phyloP scores from a whole-genome alignment of 768 basidiomycete species.

The Tubosaeta brunneosetosa region DNA sequence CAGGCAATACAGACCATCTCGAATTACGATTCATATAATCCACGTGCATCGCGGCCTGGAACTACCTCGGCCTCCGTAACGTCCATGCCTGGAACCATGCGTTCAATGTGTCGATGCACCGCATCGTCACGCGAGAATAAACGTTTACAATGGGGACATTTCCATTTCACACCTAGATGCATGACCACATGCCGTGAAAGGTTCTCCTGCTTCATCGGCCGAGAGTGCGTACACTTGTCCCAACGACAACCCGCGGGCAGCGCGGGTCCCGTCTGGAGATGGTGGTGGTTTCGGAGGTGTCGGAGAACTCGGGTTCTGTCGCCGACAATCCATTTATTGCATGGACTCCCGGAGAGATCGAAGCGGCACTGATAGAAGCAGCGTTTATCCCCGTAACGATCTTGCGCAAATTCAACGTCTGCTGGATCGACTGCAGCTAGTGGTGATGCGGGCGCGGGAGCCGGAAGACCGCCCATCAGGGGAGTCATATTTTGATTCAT shows the following conservation, averaged over 20 bases:
- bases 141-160: slow-evolving; percentile 22
- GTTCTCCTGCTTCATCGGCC: slow-evolving; percentile 30
- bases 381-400: slow-evolving; percentile 15
- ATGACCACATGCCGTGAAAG: slow-evolving; percentile 28
- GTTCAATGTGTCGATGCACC: slow-evolving; percentile 29
- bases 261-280: slow-evolving; percentile 13
- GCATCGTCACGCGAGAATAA: slow-evolving; percentile 32
- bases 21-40: slow-evolving; percentile 3
- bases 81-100: slow-evolving; percentile 21
- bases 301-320: slow-evolving; percentile 22
- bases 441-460: neutral
- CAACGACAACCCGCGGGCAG: slow-evolving; percentile 19
- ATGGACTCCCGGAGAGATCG: slow-evolving; percentile 20
- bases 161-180: slow-evolving; percentile 29
- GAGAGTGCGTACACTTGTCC: slow-evolving; percentile 20
- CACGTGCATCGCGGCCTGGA: slow-evolving; percentile 14
- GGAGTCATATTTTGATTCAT: slow-evolving; percentile 3
- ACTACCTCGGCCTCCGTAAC: slow-evolving; percentile 23
- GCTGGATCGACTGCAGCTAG: slow-evolving; percentile 9
- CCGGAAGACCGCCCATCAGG: neutral
- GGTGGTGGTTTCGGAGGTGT: slow-evolving; percentile 27
- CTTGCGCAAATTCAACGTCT: slow-evolving; percentile 21
- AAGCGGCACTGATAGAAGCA: slow-evolving; percentile 26
- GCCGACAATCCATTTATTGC: slow-evolving; percentile 24
- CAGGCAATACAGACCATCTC: slow-evolving; percentile 6